These are phyloP conservation scores for Pseudoscleropodium purum DNA, from an alignment of 225 moss, liverwort and hornwort species.

Conservation along the genomic window DNA sequence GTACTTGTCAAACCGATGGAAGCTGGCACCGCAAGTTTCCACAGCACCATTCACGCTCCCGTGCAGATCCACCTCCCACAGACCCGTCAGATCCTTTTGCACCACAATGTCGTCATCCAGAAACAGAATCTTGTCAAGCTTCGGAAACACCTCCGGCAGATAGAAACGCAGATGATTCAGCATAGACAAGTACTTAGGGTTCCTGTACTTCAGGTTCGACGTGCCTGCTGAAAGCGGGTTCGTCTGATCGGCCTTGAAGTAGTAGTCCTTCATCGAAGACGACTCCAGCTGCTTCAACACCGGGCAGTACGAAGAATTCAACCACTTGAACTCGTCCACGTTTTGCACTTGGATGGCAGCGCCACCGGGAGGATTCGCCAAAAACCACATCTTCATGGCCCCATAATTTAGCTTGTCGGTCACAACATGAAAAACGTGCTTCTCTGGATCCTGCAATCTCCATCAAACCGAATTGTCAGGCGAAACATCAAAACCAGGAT, in stretches of 20 bases:
- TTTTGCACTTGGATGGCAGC: conserved; percentile 45
- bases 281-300: conserved; percentile 58
- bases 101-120: conserved; percentile 90
- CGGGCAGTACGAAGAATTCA: conserved; percentile 55
- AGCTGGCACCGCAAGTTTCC: conserved; percentile 72
- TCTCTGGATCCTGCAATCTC: conserved; percentile 30
- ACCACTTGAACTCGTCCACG: conserved; percentile 52
- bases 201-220: conserved; percentile 55
- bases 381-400: conserved; percentile 58
- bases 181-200: conserved; percentile 92
- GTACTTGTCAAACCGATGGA: conserved; percentile 78
- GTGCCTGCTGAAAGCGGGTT: conserved; percentile 47
- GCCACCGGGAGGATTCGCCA: conserved; percentile 32
- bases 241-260: conserved; percentile 46
- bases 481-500: not conserved
- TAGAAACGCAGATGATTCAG: conserved; percentile 63
- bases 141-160: conserved; percentile 51
- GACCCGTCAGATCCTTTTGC: conserved; percentile 57
- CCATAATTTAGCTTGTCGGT: conserved; percentile 58
- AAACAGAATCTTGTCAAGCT: conserved; percentile 67
- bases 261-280: conserved; percentile 52
- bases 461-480: not conserved
- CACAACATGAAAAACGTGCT: conserved; percentile 49
- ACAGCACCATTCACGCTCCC: conserved; percentile 90
- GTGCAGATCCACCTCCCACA: conserved; percentile 69